Percentiles rank a stretch among this genome's conserved stretches.
phyloP scores from a whole-genome alignment of 2,329 filamentous ascomycete species.

The Rutstroemia sp. region DNA sequence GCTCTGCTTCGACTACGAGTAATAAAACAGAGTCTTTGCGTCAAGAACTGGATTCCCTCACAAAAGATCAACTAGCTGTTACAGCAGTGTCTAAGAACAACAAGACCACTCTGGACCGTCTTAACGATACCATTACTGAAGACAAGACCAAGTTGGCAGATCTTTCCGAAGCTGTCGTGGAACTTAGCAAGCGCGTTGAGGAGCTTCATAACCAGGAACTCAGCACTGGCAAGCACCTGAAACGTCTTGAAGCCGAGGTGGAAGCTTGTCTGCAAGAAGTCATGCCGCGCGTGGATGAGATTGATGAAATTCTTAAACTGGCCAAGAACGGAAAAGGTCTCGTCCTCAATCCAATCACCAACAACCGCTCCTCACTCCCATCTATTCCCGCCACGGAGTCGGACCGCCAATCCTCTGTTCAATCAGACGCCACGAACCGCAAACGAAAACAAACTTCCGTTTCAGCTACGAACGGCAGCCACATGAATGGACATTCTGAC shows the following conservation, averaged over 20 bases:
- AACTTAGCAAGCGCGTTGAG: too few relatives aligned
- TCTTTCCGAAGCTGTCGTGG: too few relatives aligned
- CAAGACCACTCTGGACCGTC: not conserved
- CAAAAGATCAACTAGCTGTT: not conserved
- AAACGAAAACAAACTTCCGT: not conserved
- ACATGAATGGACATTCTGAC: not conserved
- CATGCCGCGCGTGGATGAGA: too few relatives aligned
- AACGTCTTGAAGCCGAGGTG: too few relatives aligned
- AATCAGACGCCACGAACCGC: not conserved
- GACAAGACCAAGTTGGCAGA: too few relatives aligned
- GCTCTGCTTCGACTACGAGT: not conserved
- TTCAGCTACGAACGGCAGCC: not conserved
- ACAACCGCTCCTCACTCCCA: not conserved
- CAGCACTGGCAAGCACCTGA: too few relatives aligned
- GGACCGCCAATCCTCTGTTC: not conserved
- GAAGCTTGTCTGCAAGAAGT: too few relatives aligned
- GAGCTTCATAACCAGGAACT: too few relatives aligned
- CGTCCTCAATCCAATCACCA: not conserved
- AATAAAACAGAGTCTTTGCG: constrained; percentile 1
- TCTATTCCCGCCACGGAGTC: too few relatives aligned
- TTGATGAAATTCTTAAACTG: too few relatives aligned
- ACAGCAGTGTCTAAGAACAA: not conserved
- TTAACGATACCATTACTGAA: too few relatives aligned
- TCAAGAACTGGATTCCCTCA: not conserved
- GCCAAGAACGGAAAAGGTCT: too few relatives aligned